Base-by-base conservation (phyloP, 1,139 yeast species). In the Debaryomycetaceae sp. region DNA sequence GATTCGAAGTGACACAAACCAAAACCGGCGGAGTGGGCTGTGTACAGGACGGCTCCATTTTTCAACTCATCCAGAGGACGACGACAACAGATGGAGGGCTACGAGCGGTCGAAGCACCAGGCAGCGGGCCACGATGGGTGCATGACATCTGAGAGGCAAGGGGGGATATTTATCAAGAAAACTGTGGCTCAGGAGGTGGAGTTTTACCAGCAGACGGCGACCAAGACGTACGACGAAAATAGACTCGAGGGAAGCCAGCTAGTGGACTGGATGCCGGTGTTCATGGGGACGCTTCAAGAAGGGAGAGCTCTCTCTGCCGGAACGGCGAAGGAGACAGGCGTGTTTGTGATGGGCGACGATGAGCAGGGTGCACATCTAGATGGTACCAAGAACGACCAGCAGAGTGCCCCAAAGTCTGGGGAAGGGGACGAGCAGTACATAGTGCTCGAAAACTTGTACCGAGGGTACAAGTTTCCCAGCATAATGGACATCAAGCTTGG, bases 71-170 rank as follows among this genome's bases (percentile, higher is more conserved):
- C 22, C 8, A 37, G 29, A 24, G 11, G 29, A 24, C n/a, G 39
- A 17, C 8, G 23, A 34, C 37, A 7, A 27, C 27, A 38, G 23
- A 40, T 40, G 42, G 34, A 22, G 5, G 42, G 24, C 13, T 43
- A 43, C 40, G 42, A 44, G 7, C 59, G 63, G 6, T 54, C 66
- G 3, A 51, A 50, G 17, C 78, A 74, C 50, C 76, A 72, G 52
- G 98, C 95, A 3, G 99, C 98, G 0, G 99, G 99, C 8, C 99
- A 93, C 58, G 86, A 76, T 13, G 98, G 97, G 0, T 78, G 86
- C 9, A 57, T 89, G 50, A 78, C 78, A 23, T 81, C 83, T 37
- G 68, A 55, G 37, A 66, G 62, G 5, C 76, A 75, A 27, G 95
- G 91, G 1, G 65, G 78, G 8, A 65, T 91, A 23, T 85, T 90